A percentile compares a stretch with the other conserved stretches of the same genome.
Evolutionary conservation across 495 filamentous ascomycete species (phyloP).

Genomic region (Neurospora cerealis): DNA sequence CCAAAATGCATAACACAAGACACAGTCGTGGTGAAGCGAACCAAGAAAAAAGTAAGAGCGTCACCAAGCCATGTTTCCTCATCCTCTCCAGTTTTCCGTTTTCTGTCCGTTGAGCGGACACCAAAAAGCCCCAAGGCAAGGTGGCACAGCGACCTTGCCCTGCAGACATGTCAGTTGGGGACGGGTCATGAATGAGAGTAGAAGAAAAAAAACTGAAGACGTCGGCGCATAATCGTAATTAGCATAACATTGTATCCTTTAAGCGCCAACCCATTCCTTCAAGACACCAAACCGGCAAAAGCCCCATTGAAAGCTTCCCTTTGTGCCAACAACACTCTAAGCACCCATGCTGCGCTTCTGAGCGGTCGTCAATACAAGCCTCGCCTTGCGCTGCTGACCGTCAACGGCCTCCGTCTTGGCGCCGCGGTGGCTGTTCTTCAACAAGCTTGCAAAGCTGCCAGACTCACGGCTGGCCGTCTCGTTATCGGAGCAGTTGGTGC

Average conservation of each 20-base stretch:
- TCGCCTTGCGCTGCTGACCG: slow-evolving; percentile 68
- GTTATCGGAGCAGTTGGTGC: slow-evolving; percentile 45
- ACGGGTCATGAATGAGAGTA: slow-evolving; percentile 2
- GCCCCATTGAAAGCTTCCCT: background rate
- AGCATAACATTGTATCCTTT: slow-evolving; percentile 18
- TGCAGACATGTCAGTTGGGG: background rate
- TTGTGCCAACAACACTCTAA: background rate
- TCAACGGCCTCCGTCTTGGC: slow-evolving; percentile 36
- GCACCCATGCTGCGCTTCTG: slow-evolving; percentile 68
- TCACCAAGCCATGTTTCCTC: background rate
- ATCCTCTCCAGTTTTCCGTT: background rate
- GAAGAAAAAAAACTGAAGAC: slow-evolving; percentile 9
- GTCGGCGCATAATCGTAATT: slow-evolving; percentile 28
- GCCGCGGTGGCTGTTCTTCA: slow-evolving; percentile 42
- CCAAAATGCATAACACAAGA: background rate
- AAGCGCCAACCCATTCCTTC: slow-evolving; percentile 1
- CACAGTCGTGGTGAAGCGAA: background rate
- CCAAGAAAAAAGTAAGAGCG: background rate
- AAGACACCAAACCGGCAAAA: background rate
- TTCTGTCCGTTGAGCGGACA: background rate
- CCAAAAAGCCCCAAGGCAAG: background rate
- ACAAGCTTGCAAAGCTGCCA: slow-evolving; percentile 47
- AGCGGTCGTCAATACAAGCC: slow-evolving; percentile 77
- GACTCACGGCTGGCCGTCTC: slow-evolving; percentile 16
- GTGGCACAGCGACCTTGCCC: background rate